Evolutionary conservation across 2,329 filamentous ascomycete genomes (phyloP).

Genomic region (Aschersonia sp.): DNA sequence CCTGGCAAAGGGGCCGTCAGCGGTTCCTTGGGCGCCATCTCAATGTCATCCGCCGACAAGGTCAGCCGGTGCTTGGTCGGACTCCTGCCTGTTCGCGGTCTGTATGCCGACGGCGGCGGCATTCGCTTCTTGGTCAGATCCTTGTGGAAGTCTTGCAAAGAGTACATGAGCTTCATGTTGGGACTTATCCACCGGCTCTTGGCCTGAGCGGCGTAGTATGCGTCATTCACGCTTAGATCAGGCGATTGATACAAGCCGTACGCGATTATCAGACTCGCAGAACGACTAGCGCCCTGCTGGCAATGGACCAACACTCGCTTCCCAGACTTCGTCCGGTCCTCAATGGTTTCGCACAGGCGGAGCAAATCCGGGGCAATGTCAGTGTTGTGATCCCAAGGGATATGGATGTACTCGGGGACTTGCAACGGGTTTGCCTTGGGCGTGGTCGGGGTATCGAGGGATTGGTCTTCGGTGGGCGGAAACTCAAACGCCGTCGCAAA

Average conservation of each 20-base stretch:
- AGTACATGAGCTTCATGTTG: slow-evolving; percentile 88
- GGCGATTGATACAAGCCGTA: slow-evolving; percentile 73
- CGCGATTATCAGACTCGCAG: slow-evolving; percentile 73
- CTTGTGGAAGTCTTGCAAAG: slow-evolving; percentile 68
- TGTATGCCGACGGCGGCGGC: slow-evolving; percentile 28
- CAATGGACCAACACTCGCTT: slow-evolving; percentile 75
- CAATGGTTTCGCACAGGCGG: slow-evolving; percentile 61
- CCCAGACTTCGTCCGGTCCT: slow-evolving; percentile 53
- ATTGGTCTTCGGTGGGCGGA: slow-evolving; percentile 21
- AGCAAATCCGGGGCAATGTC: slow-evolving; percentile 69
- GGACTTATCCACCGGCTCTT: slow-evolving; percentile 81
- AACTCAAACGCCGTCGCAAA: slow-evolving; percentile 49
- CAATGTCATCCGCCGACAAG: slow-evolving; percentile 43
- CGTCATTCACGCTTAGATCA: slow-evolving; percentile 63
- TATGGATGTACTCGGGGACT: slow-evolving; percentile 70
- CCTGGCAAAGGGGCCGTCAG: slow-evolving; percentile 45
- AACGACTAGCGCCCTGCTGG: slow-evolving; percentile 74
- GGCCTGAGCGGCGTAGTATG: slow-evolving; percentile 66
- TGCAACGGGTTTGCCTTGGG: slow-evolving; percentile 36
- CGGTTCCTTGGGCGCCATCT: slow-evolving; percentile 37
- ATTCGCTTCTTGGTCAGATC: slow-evolving; percentile 38
- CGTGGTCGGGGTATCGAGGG: slow-evolving; percentile 33
- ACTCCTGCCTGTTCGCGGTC: slow-evolving; percentile 35
- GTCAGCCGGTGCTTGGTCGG: slow-evolving; percentile 46
- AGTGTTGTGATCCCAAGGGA: slow-evolving; percentile 80